Base-by-base conservation (phyloP, 345 rosid genomes). In the Trapa bicornis region DNA sequence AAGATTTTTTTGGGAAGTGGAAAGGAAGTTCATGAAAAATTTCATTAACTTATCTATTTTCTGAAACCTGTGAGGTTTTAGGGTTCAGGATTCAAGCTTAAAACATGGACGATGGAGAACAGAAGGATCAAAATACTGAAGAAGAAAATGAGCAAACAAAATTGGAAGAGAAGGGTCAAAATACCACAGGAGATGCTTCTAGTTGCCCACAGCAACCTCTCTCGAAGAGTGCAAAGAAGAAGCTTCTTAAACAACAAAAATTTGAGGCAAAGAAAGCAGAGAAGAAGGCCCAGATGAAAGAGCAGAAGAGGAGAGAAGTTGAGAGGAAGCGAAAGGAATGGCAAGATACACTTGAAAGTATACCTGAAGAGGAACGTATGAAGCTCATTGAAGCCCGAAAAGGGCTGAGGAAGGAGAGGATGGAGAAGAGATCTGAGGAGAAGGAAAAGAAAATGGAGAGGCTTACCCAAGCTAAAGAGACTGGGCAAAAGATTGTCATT, bases 221-320 rank as follows among this genome's bases (percentile, higher is more conserved):
- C 29, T 95, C 97, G 2, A 89, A 91, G 73, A 89, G 70, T 17
- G 96, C 96, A 29, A 90, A 85, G 69, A 95, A 89, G 85, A 89
- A 82, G 87, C 86, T 80, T 3, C 70, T 91, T 76, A 95, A 82
- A 82, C 97, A 86, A 68, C 85, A 81, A 77, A 81, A 75, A 67
- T 89, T 58, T 81, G 96, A 86, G 65, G 96, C 80, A 43, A 85
- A 84, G 84, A 94, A 91, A 74, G 87, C 93, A 3, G 96, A 89
- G 90, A 94, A 87, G 80, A 89, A 91, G 76, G 97, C 99, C 15
- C 71, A 42, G 2, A 65, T 75, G 73, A 91, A 91, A 72, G 89
- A 82, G 80, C 86, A 81, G 16, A 94, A 84, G 84, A 80, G 60
- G 83, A 79, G 73, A 56, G 96, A 87, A 13, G 84, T 64, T 0